These are phyloP conservation scores for Hibiscus mutabilis DNA, from an alignment of 345 rosid species.

Conservation along the genomic window DNA sequence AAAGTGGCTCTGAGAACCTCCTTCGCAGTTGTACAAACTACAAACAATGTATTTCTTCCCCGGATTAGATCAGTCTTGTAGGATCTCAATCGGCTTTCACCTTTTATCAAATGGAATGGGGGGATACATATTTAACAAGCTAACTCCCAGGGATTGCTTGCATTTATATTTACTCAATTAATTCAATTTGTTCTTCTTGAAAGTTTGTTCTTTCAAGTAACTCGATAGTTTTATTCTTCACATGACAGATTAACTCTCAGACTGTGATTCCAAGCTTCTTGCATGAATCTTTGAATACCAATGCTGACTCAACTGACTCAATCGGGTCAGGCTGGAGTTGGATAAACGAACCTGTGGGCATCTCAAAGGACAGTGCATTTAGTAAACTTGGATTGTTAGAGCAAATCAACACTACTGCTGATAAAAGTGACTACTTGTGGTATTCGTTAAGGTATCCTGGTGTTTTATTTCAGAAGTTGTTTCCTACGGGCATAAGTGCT, in stretches of 20 bases:
- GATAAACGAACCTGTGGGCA: constrained; percentile 74
- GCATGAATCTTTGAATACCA: constrained; percentile 35
- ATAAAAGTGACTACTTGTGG: constrained; percentile 86
- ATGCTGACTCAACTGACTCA: constrained; percentile 36
- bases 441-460: constrained; percentile 65
- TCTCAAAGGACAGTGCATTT: constrained; percentile 58
- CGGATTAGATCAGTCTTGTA: too few species aligned
- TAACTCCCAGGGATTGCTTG: too few species aligned
- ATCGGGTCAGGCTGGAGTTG: constrained; percentile 66
- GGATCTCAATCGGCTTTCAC: too few species aligned
- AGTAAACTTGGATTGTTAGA: constrained; percentile 64
- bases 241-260: constrained; percentile 61
- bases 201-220: neutral
- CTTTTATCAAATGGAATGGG: too few species aligned
- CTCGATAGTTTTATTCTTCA: neutral
- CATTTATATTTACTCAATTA: too few species aligned
- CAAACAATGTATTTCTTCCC: too few species aligned
- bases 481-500: neutral
- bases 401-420: constrained; percentile 84
- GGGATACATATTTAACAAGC: too few species aligned
- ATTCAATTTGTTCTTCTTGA: neutral
- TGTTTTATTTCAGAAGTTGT: neutral
- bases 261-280: constrained; percentile 43
- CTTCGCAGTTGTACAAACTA: too few species aligned
- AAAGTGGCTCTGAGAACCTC: too few species aligned